phyloP scores from a whole-genome alignment of 441 rosid genomes.

The Codiaeum variegatum region DNA sequence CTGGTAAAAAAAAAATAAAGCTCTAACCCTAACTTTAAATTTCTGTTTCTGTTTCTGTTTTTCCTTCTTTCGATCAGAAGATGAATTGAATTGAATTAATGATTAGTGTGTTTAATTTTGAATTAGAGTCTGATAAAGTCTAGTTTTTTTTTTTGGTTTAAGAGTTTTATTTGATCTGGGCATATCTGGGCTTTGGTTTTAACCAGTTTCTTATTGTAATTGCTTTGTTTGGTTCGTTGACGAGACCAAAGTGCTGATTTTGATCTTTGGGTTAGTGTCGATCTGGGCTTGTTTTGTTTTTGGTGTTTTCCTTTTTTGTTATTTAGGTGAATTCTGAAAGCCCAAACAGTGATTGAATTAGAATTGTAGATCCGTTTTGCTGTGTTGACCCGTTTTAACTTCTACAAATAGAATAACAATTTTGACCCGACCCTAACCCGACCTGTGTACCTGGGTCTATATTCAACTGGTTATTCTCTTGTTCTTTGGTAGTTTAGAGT shows the following conservation, averaged over 20 bases:
- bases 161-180: background rate
- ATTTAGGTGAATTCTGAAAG: constrained; percentile 7
- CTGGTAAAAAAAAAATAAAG: background rate
- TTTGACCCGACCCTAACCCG: constrained; percentile 3
- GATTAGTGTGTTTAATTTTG: background rate
- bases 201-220: background rate
- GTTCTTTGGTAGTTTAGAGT: background rate
- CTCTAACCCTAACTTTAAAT: background rate
- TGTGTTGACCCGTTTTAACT: background rate
- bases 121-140: background rate
- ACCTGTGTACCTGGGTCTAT: background rate
- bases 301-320: background rate
- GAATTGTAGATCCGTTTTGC: constrained; percentile 16
- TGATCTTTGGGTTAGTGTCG: constrained; percentile 3
- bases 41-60: background rate
- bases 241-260: background rate
- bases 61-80: background rate
- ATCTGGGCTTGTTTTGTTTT: constrained; percentile 23
- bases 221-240: background rate
- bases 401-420: background rate
- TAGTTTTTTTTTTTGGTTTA: background rate
- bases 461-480: background rate
- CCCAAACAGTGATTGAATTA: constrained; percentile 18
- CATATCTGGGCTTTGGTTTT: background rate
- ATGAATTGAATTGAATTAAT: background rate